Conservation (phyloP, 2,329 filamentous ascomycete genomes). For the Aspergillus flavus region DNA sequence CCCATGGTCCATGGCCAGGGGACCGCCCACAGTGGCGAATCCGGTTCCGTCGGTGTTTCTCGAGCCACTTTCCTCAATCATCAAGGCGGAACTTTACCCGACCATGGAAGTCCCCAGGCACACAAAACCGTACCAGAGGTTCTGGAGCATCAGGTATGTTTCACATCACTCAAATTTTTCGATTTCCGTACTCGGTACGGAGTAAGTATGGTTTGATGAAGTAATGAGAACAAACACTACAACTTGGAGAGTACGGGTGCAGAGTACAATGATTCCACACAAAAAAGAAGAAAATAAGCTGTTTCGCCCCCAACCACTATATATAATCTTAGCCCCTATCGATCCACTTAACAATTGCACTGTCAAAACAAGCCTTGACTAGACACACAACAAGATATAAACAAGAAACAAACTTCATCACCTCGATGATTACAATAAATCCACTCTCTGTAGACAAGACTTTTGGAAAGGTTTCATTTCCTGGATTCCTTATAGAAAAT, state of each 20-base stretch:
- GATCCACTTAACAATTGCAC: too few species aligned
- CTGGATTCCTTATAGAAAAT: not conserved
- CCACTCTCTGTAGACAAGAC: not conserved
- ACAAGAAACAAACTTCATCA: not conserved
- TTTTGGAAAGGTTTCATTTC: not conserved
- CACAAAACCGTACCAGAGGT: not conserved
- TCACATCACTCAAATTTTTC: not conserved
- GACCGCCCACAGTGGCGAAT: not conserved
- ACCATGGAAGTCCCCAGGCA: not conserved
- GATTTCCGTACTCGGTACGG: not conserved
- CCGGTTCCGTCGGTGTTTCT: not conserved
- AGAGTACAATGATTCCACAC: not conserved
- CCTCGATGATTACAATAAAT: not conserved
- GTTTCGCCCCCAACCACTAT: not conserved
- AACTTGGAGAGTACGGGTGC: not conserved
- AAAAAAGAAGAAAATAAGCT: not conserved
- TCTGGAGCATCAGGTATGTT: not conserved
- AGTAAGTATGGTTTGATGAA: not conserved
- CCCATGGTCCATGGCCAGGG: not conserved
- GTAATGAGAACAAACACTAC: not conserved
- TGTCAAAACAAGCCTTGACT: conserved; percentile 1
- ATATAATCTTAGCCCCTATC: not conserved
- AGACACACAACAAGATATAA: not conserved
- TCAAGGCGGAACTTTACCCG: not conserved
- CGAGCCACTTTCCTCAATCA: not conserved